These are phyloP conservation scores for Primulina huaijiensis DNA, from an alignment of 257 asterid species.

Conservation along the genomic window DNA sequence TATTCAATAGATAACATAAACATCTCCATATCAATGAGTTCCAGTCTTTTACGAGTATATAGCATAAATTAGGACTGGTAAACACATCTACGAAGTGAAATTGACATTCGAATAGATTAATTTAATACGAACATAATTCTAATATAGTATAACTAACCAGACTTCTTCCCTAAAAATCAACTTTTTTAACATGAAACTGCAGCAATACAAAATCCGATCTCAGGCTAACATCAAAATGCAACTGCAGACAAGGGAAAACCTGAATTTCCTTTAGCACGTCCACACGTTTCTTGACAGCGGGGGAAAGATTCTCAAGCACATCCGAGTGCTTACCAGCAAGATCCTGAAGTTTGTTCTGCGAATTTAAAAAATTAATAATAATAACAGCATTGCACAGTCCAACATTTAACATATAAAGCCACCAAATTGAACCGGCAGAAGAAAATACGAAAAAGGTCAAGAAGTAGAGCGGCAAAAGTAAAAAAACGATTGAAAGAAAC, in stretches of 20 bases:
- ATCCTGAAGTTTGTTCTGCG: conserved; percentile 65
- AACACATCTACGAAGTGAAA: neutral
- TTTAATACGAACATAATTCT: neutral
- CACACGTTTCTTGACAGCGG: conserved; percentile 57
- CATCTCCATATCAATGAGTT: neutral
- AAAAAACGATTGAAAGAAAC: neutral
- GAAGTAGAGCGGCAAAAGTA: too few relatives aligned
- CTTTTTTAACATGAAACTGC: too few relatives aligned
- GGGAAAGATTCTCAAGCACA: conserved; percentile 52
- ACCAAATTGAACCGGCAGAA: neutral
- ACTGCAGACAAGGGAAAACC: conserved; percentile 18
- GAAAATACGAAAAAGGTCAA: too few relatives aligned
- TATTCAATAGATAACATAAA: neutral
- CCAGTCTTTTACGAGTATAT: neutral
- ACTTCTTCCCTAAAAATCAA: neutral
- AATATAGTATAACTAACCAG: neutral
- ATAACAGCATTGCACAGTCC: neutral
- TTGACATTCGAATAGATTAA: neutral
- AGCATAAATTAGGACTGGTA: neutral
- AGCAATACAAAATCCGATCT: neutral
- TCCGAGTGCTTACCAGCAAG: conserved; percentile 59
- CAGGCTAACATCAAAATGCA: neutral
- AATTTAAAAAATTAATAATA: too few relatives aligned
- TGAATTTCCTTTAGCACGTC: conserved; percentile 59
- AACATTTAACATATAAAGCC: neutral